Conservation (phyloP, 1,139 yeast genomes). For the Debaryomyces psychrophilus region DNA sequence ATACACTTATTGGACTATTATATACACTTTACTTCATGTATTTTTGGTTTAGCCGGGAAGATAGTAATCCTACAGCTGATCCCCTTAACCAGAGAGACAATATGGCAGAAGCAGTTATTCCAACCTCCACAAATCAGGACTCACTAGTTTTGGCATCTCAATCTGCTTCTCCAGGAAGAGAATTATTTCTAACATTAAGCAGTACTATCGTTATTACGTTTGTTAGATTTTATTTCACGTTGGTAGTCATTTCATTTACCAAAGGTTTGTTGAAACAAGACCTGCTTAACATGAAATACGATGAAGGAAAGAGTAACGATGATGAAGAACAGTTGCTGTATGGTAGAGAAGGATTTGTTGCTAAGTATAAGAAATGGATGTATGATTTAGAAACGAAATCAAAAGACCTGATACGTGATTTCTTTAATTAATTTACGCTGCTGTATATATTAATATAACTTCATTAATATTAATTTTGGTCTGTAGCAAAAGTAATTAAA, state of each 20-base stretch:
- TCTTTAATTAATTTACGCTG: slow-evolving; percentile 16
- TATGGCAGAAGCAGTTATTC: background rate
- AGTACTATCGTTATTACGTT: slow-evolving; percentile 57
- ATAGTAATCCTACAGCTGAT: slow-evolving; percentile 21
- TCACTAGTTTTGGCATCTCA: slow-evolving; percentile 39
- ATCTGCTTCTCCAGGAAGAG: slow-evolving; percentile 72
- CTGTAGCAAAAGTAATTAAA: background rate
- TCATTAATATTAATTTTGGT: background rate
- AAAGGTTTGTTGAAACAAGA: slow-evolving; percentile 44
- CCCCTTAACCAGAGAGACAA: background rate
- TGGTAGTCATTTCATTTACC: slow-evolving; percentile 65
- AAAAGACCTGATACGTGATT: slow-evolving; percentile 31
- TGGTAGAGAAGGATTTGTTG: slow-evolving; percentile 24
- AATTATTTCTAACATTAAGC: slow-evolving; percentile 65
- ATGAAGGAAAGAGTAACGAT: slow-evolving; percentile 21
- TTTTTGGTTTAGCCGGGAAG: slow-evolving; percentile 69
- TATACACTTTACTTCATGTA: slow-evolving; percentile 75
- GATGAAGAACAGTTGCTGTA: slow-evolving; percentile 34
- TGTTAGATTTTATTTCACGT: slow-evolving; percentile 65
- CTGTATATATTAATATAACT: background rate
- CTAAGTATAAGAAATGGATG: slow-evolving; percentile 26
- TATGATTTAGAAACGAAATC: slow-evolving; percentile 37
- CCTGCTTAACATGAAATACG: slow-evolving; percentile 24
- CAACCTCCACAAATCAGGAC: background rate
- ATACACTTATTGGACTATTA: slow-evolving; percentile 65